phyloP scores from a whole-genome alignment of 345 rosid species.

The Aegle marmelos region DNA sequence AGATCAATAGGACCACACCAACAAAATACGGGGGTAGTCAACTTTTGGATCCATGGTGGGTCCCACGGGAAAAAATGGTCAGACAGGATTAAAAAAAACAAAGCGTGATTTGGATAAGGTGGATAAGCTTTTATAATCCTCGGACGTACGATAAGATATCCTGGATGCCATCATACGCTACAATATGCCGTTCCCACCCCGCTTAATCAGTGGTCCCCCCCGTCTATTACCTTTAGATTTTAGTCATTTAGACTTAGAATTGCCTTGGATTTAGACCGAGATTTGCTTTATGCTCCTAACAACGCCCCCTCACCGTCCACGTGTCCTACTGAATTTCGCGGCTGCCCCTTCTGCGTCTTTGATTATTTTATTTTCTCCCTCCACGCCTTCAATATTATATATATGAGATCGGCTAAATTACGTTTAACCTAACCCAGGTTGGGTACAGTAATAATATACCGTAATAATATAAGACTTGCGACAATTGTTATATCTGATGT shows the following conservation, averaged over 20 bases:
- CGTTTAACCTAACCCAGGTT: no score
- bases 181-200: constrained; percentile 1
- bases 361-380: not conserved
- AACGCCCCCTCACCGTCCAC: constrained; percentile 20
- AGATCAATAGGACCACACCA: not conserved
- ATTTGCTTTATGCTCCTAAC: not conserved
- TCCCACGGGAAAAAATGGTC: not conserved
- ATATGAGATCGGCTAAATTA: no score
- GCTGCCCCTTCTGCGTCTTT: not conserved
- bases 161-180: constrained; percentile 4
- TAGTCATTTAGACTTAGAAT: not conserved
- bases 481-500: no score
- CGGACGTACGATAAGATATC: not conserved
- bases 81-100: not conserved
- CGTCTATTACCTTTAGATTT: not conserved
- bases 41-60: not conserved
- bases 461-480: no score
- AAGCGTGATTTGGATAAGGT: constrained; percentile 12
- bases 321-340: not conserved
- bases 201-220: not conserved
- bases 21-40: not conserved
- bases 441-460: no score
- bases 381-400: not conserved
- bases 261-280: not conserved
- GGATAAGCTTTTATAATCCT: constrained; percentile 14